These are phyloP conservation scores for Suillus decipiens DNA, from an alignment of 768 basidiomycete species.

Conservation along the genomic window DNA sequence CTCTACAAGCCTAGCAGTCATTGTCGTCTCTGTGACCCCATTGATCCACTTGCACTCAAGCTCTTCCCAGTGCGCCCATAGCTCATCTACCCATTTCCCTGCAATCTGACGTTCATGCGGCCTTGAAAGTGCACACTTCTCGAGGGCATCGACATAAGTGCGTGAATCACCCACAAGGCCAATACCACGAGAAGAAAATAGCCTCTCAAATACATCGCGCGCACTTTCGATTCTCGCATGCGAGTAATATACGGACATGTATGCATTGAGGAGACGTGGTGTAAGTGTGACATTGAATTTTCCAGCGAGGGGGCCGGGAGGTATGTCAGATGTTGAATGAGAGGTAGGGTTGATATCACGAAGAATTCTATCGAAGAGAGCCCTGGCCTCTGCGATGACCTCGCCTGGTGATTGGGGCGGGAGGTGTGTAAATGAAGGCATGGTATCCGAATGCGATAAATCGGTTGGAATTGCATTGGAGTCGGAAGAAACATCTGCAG, in stretches of 20 bases:
- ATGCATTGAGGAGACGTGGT: conserved; percentile 73
- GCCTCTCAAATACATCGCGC: conserved; percentile 48
- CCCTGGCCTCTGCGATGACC: conserved; percentile 64
- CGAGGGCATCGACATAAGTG: conserved; percentile 66
- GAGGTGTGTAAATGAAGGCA: conserved; percentile 44
- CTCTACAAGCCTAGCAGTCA: conserved; percentile 58
- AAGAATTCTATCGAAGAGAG: conserved; percentile 65
- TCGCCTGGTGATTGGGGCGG: conserved; percentile 77
- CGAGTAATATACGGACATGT: conserved; percentile 72
- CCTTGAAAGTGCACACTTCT: conserved; percentile 53
- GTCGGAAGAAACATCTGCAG: conserved; percentile 4
- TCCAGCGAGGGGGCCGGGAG: conserved; percentile 19
- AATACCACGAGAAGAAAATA: conserved; percentile 36
- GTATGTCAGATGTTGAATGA: conserved; percentile 6
- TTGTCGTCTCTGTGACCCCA: conserved; percentile 22
- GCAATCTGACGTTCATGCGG: conserved; percentile 50
- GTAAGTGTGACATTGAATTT: conserved; percentile 65
- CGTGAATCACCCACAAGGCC: conserved; percentile 50
- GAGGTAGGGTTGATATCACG: conserved; percentile 35
- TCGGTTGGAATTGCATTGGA: neutral
- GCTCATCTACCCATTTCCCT: conserved; percentile 51
- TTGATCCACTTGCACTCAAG: conserved; percentile 43
- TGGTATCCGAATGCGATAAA: conserved; percentile 6
- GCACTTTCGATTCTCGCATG: conserved; percentile 55
- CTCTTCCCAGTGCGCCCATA: conserved; percentile 68